These are phyloP conservation scores for Rhododendron vialii DNA, from an alignment of 148 eudicot species.

Conservation along the genomic window DNA sequence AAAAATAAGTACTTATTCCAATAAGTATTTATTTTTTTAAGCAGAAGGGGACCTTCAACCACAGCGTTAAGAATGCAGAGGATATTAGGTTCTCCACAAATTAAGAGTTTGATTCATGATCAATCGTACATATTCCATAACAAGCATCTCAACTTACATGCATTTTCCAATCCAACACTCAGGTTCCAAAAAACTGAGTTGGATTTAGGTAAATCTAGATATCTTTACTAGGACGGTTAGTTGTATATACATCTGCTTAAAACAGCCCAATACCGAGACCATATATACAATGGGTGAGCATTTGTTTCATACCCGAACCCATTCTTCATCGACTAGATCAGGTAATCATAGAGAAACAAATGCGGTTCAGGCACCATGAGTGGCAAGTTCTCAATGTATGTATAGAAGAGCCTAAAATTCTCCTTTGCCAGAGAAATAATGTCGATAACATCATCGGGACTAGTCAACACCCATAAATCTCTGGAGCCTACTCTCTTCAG, in stretches of 20 bases:
- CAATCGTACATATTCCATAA: neutral
- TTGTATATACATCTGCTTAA: neutral
- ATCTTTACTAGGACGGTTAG: neutral
- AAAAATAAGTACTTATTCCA: too few species aligned
- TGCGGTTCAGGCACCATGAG: constrained; percentile 41
- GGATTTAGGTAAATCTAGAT: neutral
- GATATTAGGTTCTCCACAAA: neutral
- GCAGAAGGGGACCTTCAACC: neutral
- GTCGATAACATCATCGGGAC: constrained; percentile 50
- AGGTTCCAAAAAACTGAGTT: constrained; percentile 15
- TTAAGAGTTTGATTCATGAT: constrained; percentile 1
- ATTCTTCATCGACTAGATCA: constrained; percentile 35
- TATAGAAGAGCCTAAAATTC: constrained; percentile 53
- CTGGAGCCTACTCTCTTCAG: constrained; percentile 57
- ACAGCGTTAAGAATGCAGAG: neutral
- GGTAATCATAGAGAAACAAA: constrained; percentile 57
- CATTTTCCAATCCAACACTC: constrained; percentile 15
- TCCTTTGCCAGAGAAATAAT: constrained; percentile 53
- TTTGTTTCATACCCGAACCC: neutral
- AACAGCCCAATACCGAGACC: neutral
- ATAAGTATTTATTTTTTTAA: too few species aligned
- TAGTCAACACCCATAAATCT: constrained; percentile 79
- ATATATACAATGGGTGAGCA: constrained; percentile 17
- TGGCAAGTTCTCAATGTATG: constrained; percentile 64
- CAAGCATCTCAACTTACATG: neutral